phyloP scores from a whole-genome alignment of 2,329 filamentous ascomycete species.

The Colletotrichum chlorophyti region DNA sequence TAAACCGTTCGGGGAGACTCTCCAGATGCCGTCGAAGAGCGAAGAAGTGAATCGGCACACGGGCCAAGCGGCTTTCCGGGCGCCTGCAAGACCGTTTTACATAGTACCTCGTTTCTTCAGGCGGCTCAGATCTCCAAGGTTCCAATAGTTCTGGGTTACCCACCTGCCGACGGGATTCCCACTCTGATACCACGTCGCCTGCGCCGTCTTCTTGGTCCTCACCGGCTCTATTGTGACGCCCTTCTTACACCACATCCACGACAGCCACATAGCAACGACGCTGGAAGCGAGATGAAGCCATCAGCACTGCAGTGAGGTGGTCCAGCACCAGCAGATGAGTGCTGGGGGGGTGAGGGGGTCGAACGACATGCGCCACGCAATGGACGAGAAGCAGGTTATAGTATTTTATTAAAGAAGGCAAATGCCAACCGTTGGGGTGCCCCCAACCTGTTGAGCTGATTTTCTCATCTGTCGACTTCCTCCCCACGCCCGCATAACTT shows the following conservation, averaged over 20 bases:
- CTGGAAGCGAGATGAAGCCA: no score
- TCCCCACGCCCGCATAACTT: no score
- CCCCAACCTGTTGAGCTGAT: not conserved
- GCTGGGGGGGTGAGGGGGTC: no score
- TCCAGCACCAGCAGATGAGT: no score
- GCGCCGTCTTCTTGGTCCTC: not conserved
- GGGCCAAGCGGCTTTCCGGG: not conserved
- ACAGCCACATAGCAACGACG: no score
- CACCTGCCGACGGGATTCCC: conserved; percentile 7
- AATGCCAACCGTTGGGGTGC: not conserved
- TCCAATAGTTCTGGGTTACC: not conserved
- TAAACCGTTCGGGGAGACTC: not conserved
- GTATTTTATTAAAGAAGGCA: not conserved
- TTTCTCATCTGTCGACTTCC: no score
- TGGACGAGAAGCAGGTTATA: not conserved
- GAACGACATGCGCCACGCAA: not conserved
- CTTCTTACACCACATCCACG: no score
- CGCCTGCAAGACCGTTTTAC: not conserved
- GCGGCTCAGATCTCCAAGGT: conserved; percentile 17
- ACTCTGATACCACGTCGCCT: not conserved
- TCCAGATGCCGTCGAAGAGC: not conserved
- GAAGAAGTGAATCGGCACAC: not conserved
- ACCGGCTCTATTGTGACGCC: no score
- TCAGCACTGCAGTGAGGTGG: not conserved
- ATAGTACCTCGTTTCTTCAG: not conserved